Percentiles rank a stretch among this genome's conserved stretches.
Evolutionary conservation across 1,284 basidiomycete genomes (phyloP).

Genomic region (Moesziomyces sp.): DNA sequence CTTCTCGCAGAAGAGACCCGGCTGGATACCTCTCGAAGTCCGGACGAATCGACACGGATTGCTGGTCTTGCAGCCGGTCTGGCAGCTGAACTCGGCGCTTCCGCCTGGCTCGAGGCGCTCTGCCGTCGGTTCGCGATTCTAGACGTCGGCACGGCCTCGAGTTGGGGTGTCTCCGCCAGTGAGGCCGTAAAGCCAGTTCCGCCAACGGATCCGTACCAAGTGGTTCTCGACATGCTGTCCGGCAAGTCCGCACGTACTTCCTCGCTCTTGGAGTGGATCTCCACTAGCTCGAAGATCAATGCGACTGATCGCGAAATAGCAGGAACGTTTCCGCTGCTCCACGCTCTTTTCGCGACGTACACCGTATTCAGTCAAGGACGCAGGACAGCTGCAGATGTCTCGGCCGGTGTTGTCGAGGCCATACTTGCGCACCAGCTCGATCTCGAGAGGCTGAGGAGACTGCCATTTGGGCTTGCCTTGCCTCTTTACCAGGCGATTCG

Average conservation of each 20-base stretch:
- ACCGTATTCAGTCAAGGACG: constrained; percentile 9
- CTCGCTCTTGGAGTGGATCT: constrained; percentile 17
- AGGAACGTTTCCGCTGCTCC: constrained; percentile 13
- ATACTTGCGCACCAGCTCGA: constrained; percentile 74
- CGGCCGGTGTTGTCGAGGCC: constrained; percentile 72
- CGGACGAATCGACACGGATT: constrained; percentile 1
- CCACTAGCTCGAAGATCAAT: neutral
- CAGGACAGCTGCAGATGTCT: neutral
- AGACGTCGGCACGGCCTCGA: neutral
- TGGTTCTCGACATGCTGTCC: constrained; percentile 11
- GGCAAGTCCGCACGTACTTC: neutral
- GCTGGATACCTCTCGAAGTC: constrained; percentile 22
- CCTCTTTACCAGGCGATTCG: constrained; percentile 85
- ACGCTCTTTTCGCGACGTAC: constrained; percentile 14
- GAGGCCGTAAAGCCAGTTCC: neutral
- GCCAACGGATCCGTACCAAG: constrained; percentile 14
- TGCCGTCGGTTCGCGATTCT: constrained; percentile 5
- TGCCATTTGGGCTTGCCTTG: constrained; percentile 78
- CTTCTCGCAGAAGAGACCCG: constrained; percentile 49
- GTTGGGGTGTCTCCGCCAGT: no score
- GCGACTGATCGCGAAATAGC: neutral
- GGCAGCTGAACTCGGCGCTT: constrained; percentile 1
- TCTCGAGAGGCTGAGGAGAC: constrained; percentile 70
- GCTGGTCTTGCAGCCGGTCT: constrained; percentile 1
- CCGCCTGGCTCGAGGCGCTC: constrained; percentile 15